Evolutionary conservation across 2,329 filamentous ascomycete species (phyloP), one percentile per base, ranked within the genome.

Genomic region (Colletotrichum chlorophyti): DNA sequence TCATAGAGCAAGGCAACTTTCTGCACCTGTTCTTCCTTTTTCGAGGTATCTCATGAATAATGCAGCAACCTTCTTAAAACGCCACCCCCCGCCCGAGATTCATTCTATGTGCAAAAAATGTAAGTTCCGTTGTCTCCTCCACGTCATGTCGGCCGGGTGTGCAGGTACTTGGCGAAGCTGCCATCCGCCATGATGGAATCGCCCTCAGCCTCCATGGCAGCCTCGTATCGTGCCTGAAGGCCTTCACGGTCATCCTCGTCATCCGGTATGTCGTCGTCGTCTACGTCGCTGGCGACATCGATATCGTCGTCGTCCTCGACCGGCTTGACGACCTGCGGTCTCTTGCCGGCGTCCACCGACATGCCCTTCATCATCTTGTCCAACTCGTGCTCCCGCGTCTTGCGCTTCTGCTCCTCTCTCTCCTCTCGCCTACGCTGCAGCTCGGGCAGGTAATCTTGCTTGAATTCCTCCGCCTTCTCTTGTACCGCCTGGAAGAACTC

Each of bases 331-430:
- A 62, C 63, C 29, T 62, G 53, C 29, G 66, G 64, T 26, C 57
- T 58, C 42, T 62, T 60, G 9, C 65, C 70, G 10, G 65, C 67
- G 10, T 72, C 74, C 63, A 83, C 79, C 3, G 79, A 79, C 91
- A 99, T 96, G 65, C 95, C 94, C 71, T 90, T 89, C 93, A 99
- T 97, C 80, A 99, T 86, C 78, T 91, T 93, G 60, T 91, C 91
- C 24, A 99, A 77, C 72, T 99, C 93, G 68, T 89, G 85, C 68
- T 97, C 88, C 41, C 93, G 83, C 24, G 85, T 77, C 58, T 83
- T 83, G 60, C 85, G 82, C 78, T 93, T 94, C 65, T 87, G 83
- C 61, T 89, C 84, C 60, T 96, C 91, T 21, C 93, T 84, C 71
- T 94, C 87, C 60, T 85, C 83, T 62, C 87, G 83, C 70, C 91